These are phyloP conservation scores for Zostera marina DNA, from an alignment of 116 monocot species.

Conservation along the genomic window DNA sequence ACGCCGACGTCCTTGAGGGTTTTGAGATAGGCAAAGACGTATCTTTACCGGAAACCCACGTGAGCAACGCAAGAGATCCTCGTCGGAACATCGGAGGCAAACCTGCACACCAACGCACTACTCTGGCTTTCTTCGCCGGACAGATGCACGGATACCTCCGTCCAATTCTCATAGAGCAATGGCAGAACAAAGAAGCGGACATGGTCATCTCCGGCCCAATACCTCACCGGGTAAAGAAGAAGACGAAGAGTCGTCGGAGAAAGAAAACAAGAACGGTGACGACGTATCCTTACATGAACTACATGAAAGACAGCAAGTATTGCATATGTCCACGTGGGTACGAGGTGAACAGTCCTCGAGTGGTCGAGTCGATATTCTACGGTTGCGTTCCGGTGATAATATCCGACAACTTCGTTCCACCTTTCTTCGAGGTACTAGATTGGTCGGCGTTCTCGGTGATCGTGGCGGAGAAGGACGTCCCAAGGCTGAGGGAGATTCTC, in stretches of 20 bases:
- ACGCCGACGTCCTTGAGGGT: constrained; percentile 33
- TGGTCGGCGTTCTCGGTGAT: constrained; percentile 39
- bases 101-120: constrained; percentile 17
- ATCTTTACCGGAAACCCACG: constrained; percentile 39
- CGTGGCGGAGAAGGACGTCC: constrained; percentile 32
- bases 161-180: constrained; percentile 17
- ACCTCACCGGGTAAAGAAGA: constrained; percentile 13
- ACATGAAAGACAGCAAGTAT: constrained; percentile 39
- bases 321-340: constrained; percentile 51
- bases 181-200: constrained; percentile 20
- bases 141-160: constrained; percentile 36
- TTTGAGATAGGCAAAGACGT: constrained; percentile 34
- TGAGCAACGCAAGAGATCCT: constrained; percentile 21
- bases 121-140: constrained; percentile 50
- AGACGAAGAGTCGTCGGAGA: not conserved
- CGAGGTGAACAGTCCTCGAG: constrained; percentile 47
- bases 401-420: constrained; percentile 39
- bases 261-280: not conserved
- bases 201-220: constrained; percentile 21
- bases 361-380: constrained; percentile 35
- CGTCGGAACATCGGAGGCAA: constrained; percentile 24
- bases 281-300: constrained; percentile 14
- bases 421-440: constrained; percentile 33
- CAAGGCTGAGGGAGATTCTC: constrained; percentile 24
- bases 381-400: constrained; percentile 49